Evolutionary conservation across 495 filamentous ascomycete species (phyloP).

Genomic region (Neurospora tetrasperma): DNA sequence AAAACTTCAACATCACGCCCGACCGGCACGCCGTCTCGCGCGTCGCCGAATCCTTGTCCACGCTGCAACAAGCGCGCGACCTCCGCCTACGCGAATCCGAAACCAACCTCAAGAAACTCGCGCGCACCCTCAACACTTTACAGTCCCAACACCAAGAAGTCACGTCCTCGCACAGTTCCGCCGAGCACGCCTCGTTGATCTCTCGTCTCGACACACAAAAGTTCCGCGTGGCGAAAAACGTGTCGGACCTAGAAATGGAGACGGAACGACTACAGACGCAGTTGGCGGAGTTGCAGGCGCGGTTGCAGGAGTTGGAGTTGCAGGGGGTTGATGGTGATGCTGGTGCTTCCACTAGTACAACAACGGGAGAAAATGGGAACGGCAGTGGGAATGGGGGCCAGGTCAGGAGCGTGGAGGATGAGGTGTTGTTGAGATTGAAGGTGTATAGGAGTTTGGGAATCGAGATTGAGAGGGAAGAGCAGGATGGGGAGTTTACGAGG

Average conservation of each 20-base stretch:
- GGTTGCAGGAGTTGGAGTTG: constrained; percentile 71
- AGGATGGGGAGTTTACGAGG: constrained; percentile 65
- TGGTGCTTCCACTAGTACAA: neutral
- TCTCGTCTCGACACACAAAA: constrained; percentile 84
- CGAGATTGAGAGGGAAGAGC: constrained; percentile 70
- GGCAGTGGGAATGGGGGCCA: constrained; percentile 12
- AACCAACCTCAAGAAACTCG: constrained; percentile 59
- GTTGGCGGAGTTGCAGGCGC: constrained; percentile 61
- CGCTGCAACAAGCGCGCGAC: constrained; percentile 67
- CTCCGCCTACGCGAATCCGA: constrained; percentile 65
- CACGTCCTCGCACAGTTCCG: constrained; percentile 56
- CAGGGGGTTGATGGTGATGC: constrained; percentile 61
- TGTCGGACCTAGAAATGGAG: constrained; percentile 82
- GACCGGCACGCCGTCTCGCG: constrained; percentile 81
- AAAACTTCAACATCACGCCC: constrained; percentile 86
- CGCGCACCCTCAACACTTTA: constrained; percentile 58
- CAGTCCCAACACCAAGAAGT: constrained; percentile 61
- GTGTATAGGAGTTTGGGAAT: constrained; percentile 87
- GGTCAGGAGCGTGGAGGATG: constrained; percentile 32
- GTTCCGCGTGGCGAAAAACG: constrained; percentile 84
- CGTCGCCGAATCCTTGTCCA: constrained; percentile 71
- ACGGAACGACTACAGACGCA: constrained; percentile 78
- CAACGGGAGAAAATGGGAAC: neutral
- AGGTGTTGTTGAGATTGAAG: constrained; percentile 64
- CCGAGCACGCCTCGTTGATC: constrained; percentile 70